These are phyloP conservation scores for Heimioporus sp. DNA, from an alignment of 768 basidiomycete species.

Conservation along the genomic window DNA sequence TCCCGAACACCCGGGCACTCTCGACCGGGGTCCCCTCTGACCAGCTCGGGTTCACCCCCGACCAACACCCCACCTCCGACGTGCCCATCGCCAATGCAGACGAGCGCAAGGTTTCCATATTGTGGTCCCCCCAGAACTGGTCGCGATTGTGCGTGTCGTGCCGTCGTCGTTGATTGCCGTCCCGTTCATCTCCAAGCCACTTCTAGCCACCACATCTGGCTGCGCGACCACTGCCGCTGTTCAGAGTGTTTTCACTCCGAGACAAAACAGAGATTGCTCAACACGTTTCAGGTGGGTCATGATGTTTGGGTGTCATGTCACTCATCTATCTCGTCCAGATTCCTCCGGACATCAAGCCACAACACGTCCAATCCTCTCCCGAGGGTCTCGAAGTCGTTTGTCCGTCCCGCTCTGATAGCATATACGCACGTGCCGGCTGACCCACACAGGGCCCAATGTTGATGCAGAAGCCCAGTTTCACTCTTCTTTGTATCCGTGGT, in stretches of 20 bases:
- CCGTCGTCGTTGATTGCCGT: background rate
- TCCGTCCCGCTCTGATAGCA: conserved; percentile 33
- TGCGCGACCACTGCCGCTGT: conserved; percentile 92
- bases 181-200: background rate
- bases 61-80: conserved; percentile 24
- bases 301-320: background rate
- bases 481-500: conserved; percentile 83
- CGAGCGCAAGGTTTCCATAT: conserved; percentile 59
- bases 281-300: conserved; percentile 71
- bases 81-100: conserved; percentile 56
- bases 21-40: conserved; percentile 24
- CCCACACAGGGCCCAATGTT: conserved; percentile 20
- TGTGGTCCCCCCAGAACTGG: conserved; percentile 71
- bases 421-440: background rate
- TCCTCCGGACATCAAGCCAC: conserved; percentile 67
- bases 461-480: conserved; percentile 47
- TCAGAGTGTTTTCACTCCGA: conserved; percentile 79
- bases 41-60: conserved; percentile 26
- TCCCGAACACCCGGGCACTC: background rate
- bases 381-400: conserved; percentile 77
- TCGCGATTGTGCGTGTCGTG: conserved; percentile 67
- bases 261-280: conserved; percentile 88
- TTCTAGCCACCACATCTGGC: conserved; percentile 83
- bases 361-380: conserved; percentile 48
- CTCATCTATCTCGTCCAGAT: conserved; percentile 49